Percentiles rank a stretch among this genome's conserved stretches.
Conservation (phyloP, 228 moss, liverwort and hornwort species). For the Sphagnum magellanicum region DNA sequence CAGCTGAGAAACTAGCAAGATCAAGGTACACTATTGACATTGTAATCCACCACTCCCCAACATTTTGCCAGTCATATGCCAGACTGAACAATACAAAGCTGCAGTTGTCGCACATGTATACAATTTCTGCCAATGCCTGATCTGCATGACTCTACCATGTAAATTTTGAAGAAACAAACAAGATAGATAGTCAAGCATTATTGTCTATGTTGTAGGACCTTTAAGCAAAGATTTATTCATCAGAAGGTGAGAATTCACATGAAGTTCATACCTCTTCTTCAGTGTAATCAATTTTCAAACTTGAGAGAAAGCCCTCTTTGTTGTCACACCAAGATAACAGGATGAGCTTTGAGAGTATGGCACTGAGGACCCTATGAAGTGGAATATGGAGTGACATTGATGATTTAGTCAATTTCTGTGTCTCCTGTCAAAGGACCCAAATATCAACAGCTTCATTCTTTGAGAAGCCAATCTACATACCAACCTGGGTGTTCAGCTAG, state of each 20-base stretch:
- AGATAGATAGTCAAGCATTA: not conserved
- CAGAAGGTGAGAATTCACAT: not conserved
- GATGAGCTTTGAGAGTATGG: slow-evolving; percentile 70
- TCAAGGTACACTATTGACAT: no score
- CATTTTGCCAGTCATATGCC: no score
- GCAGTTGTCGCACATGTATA: no score
- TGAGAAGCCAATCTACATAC: not conserved
- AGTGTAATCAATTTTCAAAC: slow-evolving; percentile 33
- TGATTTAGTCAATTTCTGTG: not conserved
- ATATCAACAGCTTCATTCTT: not conserved
- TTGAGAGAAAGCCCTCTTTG: slow-evolving; percentile 48
- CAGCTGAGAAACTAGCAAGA: no score
- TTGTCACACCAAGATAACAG: slow-evolving; percentile 45
- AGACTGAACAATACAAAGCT: no score
- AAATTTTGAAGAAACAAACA: not conserved
- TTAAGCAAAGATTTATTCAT: not conserved
- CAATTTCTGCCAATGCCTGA: no score
- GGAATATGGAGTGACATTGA: slow-evolving; percentile 84
- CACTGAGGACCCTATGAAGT: slow-evolving; percentile 73
- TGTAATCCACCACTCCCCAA: no score
- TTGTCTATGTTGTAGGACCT: not conserved
- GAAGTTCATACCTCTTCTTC: slow-evolving; percentile 51
- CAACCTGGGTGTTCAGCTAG: no score
- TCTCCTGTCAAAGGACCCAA: not conserved
- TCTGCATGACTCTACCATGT: no score